These are phyloP conservation scores for Colletotrichum somersetense DNA, from an alignment of 2,329 filamentous ascomycete species.

Conservation along the genomic window DNA sequence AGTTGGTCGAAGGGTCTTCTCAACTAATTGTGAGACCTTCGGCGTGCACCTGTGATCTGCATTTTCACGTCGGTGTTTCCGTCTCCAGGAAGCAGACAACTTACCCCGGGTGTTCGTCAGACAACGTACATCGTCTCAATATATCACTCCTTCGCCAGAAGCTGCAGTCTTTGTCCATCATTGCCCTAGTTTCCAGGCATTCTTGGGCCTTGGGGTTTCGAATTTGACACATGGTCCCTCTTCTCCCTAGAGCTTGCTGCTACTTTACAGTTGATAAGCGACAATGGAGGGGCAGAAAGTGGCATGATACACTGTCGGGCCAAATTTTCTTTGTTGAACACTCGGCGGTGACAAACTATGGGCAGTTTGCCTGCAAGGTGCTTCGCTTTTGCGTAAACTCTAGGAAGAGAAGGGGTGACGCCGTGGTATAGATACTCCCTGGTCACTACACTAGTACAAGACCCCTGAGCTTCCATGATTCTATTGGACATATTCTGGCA, in stretches of 20 bases:
- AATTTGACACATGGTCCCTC: neutral
- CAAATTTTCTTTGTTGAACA: neutral
- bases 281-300: neutral
- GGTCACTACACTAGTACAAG: neutral
- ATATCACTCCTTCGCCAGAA: neutral
- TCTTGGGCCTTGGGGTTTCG: neutral
- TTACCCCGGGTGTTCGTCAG: constrained; percentile 19
- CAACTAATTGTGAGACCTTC: constrained; percentile 1
- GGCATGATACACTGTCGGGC: neutral
- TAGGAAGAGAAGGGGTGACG: neutral
- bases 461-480: neutral
- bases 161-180: neutral
- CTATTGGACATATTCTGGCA: constrained; percentile 9
- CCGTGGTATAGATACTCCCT: neutral
- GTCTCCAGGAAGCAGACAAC: constrained; percentile 8
- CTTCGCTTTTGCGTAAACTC: neutral
- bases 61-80: neutral
- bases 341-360: neutral
- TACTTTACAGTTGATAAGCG: neutral
- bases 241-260: neutral
- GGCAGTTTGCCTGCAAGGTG: neutral
- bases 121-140: constrained; percentile 8
- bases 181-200: neutral
- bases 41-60: constrained; percentile 4
- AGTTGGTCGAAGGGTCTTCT: constrained; percentile 20